phyloP scores from a whole-genome alignment of 179 eudicot species.

The Monotropa hypopitys region DNA sequence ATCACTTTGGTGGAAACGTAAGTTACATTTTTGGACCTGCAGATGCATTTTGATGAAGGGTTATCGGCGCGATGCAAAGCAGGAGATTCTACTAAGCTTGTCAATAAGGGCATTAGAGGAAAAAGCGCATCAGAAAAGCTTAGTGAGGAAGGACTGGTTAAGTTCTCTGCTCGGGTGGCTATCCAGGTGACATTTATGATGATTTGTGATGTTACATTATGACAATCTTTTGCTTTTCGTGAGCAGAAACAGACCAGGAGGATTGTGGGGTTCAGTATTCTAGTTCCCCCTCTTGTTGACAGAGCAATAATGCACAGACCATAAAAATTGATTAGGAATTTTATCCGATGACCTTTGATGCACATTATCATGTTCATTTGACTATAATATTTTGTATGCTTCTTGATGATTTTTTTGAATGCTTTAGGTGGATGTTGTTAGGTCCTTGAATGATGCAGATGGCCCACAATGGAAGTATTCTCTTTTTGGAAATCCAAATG shows the following conservation, averaged over 20 bases:
- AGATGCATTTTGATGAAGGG: constrained; percentile 98
- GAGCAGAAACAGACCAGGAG: neutral
- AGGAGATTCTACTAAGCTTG: constrained; percentile 61
- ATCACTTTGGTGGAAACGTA: neutral
- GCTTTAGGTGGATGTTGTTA: constrained; percentile 75
- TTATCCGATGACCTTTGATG: neutral
- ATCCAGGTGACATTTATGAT: constrained; percentile 58
- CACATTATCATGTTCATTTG: neutral
- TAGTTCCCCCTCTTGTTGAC: neutral
- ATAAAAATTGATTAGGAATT: neutral
- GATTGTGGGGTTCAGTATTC: neutral
- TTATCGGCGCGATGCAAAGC: constrained; percentile 60
- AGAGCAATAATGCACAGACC: neutral
- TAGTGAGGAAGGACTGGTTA: constrained; percentile 86
- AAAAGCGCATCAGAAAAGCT: constrained; percentile 89
- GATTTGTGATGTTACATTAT: neutral
- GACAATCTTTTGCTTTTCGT: neutral
- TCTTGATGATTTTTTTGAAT: constrained; percentile 6
- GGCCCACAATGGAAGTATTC: constrained; percentile 98
- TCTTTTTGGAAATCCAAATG: constrained; percentile 93
- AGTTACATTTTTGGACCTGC: constrained; percentile 1
- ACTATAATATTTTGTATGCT: neutral
- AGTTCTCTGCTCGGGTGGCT: constrained; percentile 82
- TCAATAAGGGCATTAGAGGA: constrained; percentile 66
- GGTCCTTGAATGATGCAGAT: constrained; percentile 67